Evolutionary conservation across 352 stramenopile species (phyloP).

Genomic region (Globisporangium viniferum): DNA sequence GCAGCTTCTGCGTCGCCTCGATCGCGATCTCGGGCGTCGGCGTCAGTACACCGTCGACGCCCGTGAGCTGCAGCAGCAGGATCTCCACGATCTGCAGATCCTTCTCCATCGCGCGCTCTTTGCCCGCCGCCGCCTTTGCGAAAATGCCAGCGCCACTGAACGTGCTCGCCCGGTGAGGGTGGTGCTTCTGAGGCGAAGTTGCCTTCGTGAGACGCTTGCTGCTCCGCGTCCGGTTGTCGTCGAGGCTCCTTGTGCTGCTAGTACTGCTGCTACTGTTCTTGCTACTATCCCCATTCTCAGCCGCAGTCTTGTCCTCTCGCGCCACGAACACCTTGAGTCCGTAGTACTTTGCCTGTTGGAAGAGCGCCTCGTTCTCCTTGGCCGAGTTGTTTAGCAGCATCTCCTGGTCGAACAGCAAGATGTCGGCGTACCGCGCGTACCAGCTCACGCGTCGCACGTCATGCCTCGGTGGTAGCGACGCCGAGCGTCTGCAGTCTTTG

Average conservation of each 20-base stretch:
- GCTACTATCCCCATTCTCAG: background rate
- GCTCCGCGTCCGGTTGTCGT: background rate
- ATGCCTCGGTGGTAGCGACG: constrained; percentile 15
- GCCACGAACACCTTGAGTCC: constrained; percentile 30
- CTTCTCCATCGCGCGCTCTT: constrained; percentile 8
- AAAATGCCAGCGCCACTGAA: constrained; percentile 6
- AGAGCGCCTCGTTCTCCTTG: constrained; percentile 30
- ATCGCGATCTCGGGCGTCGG: constrained; percentile 21
- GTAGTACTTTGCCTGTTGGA: constrained; percentile 21
- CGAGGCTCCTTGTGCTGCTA: background rate
- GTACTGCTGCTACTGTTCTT: background rate
- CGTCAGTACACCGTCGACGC: constrained; percentile 34
- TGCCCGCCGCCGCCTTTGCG: constrained; percentile 5
- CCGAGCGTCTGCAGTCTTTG: constrained; percentile 32
- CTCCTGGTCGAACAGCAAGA: constrained; percentile 30
- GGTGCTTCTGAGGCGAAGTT: background rate
- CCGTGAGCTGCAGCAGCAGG: constrained; percentile 31
- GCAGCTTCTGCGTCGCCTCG: constrained; percentile 27
- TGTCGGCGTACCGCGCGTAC: constrained; percentile 27
- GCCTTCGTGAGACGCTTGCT: background rate
- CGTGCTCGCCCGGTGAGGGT: background rate
- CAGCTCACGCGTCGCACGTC: constrained; percentile 23
- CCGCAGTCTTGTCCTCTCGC: constrained; percentile 14
- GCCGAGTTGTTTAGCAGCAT: constrained; percentile 30
- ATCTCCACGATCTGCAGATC: constrained; percentile 26